phyloP scores from a whole-genome alignment of 2,329 filamentous ascomycete species.

The Plenodomus lindquistii region DNA sequence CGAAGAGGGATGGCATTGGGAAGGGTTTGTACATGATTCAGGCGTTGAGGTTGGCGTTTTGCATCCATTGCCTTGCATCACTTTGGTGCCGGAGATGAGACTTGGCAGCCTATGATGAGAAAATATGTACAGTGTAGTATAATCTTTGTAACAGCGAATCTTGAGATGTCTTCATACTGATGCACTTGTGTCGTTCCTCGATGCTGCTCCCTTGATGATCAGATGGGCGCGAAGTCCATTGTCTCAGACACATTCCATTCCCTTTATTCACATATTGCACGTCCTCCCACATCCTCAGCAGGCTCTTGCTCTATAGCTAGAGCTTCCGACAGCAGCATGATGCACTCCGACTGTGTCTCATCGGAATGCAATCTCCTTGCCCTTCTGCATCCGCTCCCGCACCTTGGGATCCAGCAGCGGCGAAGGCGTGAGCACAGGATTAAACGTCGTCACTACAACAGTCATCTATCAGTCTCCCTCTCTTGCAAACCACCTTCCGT shows the following conservation, averaged over 20 bases:
- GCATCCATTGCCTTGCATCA: slow-evolving; percentile 5
- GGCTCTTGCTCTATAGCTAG: too few species aligned
- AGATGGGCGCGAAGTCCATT: too few species aligned
- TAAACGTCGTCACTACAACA: slow-evolving; percentile 13
- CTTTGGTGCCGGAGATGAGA: not conserved
- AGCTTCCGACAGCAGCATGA: too few species aligned
- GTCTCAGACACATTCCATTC: too few species aligned
- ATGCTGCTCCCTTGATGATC: too few species aligned
- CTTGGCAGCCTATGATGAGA: slow-evolving; percentile 3
- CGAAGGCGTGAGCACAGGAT: slow-evolving; percentile 23
- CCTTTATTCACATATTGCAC: too few species aligned
- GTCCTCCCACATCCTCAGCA: too few species aligned
- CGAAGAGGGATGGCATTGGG: not conserved
- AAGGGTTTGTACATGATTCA: not conserved
- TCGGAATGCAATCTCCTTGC: not conserved
- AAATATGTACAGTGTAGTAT: slow-evolving; percentile 30
- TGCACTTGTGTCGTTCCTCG: not conserved
- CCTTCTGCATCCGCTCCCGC: slow-evolving; percentile 14
- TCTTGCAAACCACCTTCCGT: not conserved
- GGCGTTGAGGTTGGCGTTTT: slow-evolving; percentile 20
- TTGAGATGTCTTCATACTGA: too few species aligned
- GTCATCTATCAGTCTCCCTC: not conserved
- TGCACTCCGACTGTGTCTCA: not conserved
- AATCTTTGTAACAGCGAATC: slow-evolving; percentile 2
- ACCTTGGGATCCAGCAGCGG: slow-evolving; percentile 20